phyloP scores from a whole-genome alignment of 192 early-diverging fungal species.

The Kappamyces sp. region DNA sequence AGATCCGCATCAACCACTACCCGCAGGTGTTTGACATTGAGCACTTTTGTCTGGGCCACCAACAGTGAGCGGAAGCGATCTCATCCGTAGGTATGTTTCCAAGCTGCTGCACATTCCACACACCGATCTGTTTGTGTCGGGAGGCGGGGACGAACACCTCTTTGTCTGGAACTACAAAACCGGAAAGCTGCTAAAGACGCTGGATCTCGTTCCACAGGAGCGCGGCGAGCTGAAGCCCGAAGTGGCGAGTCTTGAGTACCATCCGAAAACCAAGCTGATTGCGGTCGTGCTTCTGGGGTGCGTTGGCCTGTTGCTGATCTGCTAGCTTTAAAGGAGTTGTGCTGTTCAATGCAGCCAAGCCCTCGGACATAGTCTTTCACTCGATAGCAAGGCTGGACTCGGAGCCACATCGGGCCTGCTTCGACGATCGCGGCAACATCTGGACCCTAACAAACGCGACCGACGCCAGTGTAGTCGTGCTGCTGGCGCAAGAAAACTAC shows the following conservation, averaged over 20 bases:
- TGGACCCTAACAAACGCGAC: too few species aligned
- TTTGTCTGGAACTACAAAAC: conserved; percentile 66
- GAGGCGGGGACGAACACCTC: conserved; percentile 77
- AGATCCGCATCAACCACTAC: conserved; percentile 88
- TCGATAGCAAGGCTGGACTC: too few species aligned
- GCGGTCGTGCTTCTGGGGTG: conserved; percentile 47
- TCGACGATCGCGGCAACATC: too few species aligned
- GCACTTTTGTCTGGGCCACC: conserved; percentile 86
- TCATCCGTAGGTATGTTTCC: conserved; percentile 62
- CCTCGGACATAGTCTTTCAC: too few species aligned
- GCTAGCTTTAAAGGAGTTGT: too few species aligned
- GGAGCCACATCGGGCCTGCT: too few species aligned
- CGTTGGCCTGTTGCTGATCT: neutral
- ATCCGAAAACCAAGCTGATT: conserved; percentile 29
- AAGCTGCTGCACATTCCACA: conserved; percentile 2
- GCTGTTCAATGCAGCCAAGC: too few species aligned
- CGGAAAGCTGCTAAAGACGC: conserved; percentile 60
- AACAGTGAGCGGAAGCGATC: conserved; percentile 47
- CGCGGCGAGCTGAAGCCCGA: conserved; percentile 24
- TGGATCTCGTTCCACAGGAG: conserved; percentile 47
- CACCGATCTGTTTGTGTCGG: conserved; percentile 60
- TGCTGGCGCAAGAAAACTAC: too few species aligned
- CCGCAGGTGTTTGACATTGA: conserved; percentile 88
- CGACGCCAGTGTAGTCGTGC: too few species aligned
- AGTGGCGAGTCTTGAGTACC: conserved; percentile 34